Evolutionary conservation across 768 basidiomycete species (phyloP), one percentile per base, ranked within the genome.

Genomic region (Mycena metata): DNA sequence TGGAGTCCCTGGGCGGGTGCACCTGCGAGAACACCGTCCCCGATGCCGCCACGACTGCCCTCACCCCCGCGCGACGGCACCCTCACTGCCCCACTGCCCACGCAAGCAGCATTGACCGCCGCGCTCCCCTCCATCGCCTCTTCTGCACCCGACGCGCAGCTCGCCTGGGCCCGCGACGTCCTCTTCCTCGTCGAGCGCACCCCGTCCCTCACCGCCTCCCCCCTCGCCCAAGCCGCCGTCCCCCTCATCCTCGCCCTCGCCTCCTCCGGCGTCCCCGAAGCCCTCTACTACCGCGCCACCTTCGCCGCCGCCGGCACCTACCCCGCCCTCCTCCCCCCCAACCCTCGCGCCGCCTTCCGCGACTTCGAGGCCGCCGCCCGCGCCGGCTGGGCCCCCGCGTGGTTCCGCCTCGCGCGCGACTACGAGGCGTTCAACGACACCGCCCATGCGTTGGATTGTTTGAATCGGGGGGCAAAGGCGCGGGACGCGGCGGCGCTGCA

Each of bases 381-480:
- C 26, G 88, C 85, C 0, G 96, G 96, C 0, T 92, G 89, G 70
- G 81, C 84, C 4, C 81, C 86, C 21, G 94, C 94, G 0, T 98
- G 97, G 96, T 98, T 96, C 81, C 86, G 91, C 26, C 85, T 98
- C 0, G 97, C 95, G 0, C 82, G 95, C 19, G 96, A 97, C 69
- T 98, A 98, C 75, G 96, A 98, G 80, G 90, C 88, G 50, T 58
- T 58, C 19, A 33, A 19, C 19, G 57, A 58, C 30, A 35, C 57
- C 3, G 15, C 57, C 19, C 57, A 58, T 9, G 57, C 57, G 11
- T 1, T 58, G 0, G 57, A 58, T 9, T 58, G 57, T 10, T 19
- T 58, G 0, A 46, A 45, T 6, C 57, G 57, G 11, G 57, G 57
- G 2, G 57, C 57, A 4, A 45, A 46, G 43, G 81, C 85, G 30